These are phyloP conservation scores for Dactylellina haptotyla DNA, from an alignment of 2,329 filamentous ascomycete genomes.

Conservation along the genomic window DNA sequence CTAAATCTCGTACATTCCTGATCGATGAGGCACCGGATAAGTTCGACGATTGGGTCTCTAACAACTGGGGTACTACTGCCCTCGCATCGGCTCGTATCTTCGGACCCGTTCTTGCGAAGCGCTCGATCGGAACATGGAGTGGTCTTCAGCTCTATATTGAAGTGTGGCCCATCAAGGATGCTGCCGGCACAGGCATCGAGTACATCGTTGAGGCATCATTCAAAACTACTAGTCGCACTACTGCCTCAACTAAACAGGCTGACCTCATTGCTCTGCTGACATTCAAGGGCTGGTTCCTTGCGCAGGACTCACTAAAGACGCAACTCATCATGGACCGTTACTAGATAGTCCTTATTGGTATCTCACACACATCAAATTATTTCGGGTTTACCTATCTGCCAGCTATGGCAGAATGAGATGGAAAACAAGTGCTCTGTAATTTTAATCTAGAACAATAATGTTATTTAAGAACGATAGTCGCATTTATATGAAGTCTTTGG, in stretches of 20 bases:
- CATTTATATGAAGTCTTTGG: too few species aligned
- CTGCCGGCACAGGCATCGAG: conserved; percentile 56
- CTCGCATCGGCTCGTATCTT: conserved; percentile 58
- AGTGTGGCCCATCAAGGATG: conserved; percentile 59
- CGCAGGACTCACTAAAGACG: conserved; percentile 58
- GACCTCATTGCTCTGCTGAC: conserved; percentile 55
- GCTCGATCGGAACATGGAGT: conserved; percentile 59
- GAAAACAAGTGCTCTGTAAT: too few species aligned
- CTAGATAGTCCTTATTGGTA: too few species aligned
- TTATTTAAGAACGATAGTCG: too few species aligned
- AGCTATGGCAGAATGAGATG: too few species aligned
- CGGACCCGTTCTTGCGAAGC: conserved; percentile 59
- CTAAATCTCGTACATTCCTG: conserved; percentile 56
- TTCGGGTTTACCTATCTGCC: too few species aligned
- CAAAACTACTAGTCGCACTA: conserved; percentile 55
- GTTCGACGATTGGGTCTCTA: conserved; percentile 59
- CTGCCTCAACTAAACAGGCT: conserved; percentile 53
- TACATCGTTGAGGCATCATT: conserved; percentile 60
- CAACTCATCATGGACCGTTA: conserved; percentile 59
- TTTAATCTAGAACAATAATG: too few species aligned
- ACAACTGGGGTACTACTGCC: conserved; percentile 58
- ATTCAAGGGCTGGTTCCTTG: conserved; percentile 59
- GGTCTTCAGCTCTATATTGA: conserved; percentile 59
- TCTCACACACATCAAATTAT: too few species aligned
- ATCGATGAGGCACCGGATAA: conserved; percentile 59